Percentiles rank a stretch among this genome's conserved stretches.
These are phyloP conservation scores for Ophiosphaerella narmari DNA, from an alignment of 2,329 filamentous ascomycete species.

Conservation along the genomic window DNA sequence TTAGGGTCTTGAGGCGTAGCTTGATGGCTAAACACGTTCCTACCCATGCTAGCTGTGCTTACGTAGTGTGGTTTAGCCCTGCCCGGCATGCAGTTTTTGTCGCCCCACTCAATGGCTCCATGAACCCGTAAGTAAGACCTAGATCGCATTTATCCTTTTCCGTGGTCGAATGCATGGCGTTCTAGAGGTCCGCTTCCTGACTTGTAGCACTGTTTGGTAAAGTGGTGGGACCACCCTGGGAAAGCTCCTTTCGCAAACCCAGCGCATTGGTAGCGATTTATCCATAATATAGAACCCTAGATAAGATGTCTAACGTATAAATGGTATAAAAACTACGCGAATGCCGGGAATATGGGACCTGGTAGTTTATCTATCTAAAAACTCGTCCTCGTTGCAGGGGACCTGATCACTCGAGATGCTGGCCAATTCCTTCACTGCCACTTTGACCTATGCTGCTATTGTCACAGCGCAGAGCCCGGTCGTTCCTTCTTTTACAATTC, in stretches of 20 bases:
- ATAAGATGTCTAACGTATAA: too few relatives aligned
- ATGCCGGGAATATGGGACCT: constrained; percentile 4
- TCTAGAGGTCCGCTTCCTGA: constrained; percentile 2
- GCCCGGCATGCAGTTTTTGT: background rate
- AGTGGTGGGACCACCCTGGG: background rate
- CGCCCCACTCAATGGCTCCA: background rate
- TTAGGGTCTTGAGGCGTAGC: too few relatives aligned
- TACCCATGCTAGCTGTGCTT: background rate
- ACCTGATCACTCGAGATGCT: constrained; percentile 19
- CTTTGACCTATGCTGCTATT: constrained; percentile 18
- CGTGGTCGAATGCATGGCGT: background rate
- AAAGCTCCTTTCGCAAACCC: background rate
- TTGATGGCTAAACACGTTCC: too few relatives aligned
- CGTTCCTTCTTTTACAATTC: constrained; percentile 18
- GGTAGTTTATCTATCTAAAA: constrained; percentile 1
- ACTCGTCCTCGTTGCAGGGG: background rate
- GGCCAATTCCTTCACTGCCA: constrained; percentile 15
- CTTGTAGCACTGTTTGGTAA: background rate
- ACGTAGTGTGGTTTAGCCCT: constrained; percentile 1
- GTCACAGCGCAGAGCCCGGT: constrained; percentile 17
- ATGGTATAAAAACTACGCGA: constrained; percentile 9
- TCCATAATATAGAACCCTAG: constrained; percentile 1
- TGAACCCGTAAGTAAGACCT: background rate
- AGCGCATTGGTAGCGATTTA: constrained; percentile 4
- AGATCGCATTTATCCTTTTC: background rate